Percentiles rank a stretch among this genome's conserved stretches.
Evolutionary conservation across 2,329 filamentous ascomycete genomes (phyloP).

Genomic region (Fusarium anthophilum): DNA sequence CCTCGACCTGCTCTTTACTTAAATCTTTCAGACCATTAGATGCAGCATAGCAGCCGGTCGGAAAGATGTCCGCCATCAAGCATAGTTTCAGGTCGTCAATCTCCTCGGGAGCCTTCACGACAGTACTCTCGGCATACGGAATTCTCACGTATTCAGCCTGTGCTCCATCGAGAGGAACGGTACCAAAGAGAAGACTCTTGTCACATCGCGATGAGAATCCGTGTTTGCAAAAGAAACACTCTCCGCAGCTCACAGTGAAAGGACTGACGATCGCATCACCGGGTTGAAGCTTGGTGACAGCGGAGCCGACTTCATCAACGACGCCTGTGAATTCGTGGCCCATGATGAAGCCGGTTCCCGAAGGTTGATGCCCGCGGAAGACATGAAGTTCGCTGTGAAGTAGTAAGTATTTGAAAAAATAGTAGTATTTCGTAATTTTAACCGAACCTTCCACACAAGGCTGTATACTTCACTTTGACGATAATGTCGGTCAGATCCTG

Average conservation of each 20-base stretch:
- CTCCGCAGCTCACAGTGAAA: constrained; percentile 31
- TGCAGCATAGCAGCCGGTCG: constrained; percentile 53
- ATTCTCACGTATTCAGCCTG: constrained; percentile 32
- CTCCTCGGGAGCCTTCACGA: constrained; percentile 18
- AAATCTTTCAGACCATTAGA: constrained; percentile 58
- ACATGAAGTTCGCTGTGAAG: constrained; percentile 72
- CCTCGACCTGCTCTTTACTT: neutral
- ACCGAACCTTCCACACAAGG: constrained; percentile 21
- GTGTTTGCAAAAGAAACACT: constrained; percentile 24
- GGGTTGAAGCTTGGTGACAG: constrained; percentile 43
- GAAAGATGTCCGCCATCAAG: constrained; percentile 37
- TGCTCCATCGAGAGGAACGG: constrained; percentile 3
- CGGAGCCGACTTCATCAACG: constrained; percentile 72
- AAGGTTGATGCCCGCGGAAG: constrained; percentile 82
- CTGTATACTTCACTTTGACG: constrained; percentile 20
- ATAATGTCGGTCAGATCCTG: constrained; percentile 2
- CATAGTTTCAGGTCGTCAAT: constrained; percentile 20
- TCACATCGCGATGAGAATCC: constrained; percentile 25
- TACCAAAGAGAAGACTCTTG: constrained; percentile 15
- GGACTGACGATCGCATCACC: constrained; percentile 23
- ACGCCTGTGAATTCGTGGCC: constrained; percentile 86
- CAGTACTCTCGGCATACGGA: constrained; percentile 13
- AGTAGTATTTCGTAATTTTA: accelerated
- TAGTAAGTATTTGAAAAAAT: no score
- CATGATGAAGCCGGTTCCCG: constrained; percentile 68